phyloP scores from a whole-genome alignment of 2,329 filamentous ascomycete genomes.

The Hypoxylon sp. region DNA sequence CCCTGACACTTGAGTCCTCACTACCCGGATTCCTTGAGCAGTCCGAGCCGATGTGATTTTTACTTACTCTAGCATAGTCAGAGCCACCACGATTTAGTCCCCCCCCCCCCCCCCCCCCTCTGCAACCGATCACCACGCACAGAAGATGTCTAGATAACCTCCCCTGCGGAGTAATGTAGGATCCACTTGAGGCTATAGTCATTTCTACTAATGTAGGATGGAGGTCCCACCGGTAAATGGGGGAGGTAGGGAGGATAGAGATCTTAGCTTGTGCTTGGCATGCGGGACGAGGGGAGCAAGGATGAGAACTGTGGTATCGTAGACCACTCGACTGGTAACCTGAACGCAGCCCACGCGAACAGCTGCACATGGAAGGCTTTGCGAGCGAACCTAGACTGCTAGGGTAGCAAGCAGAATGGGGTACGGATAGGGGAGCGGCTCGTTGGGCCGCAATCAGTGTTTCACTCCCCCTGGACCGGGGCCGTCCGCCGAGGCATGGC shows the following conservation, averaged over 20 bases:
- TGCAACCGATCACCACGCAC: neutral
- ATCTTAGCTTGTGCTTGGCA: slow-evolving; percentile 6
- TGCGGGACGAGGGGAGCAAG: slow-evolving; percentile 5
- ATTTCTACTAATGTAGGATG: neutral
- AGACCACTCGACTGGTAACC: slow-evolving; percentile 12
- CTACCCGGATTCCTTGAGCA: no score
- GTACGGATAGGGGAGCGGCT: slow-evolving; percentile 18
- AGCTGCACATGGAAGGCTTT: slow-evolving; percentile 15
- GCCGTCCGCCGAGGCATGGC: slow-evolving; percentile 10
- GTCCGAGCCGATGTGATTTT: no score
- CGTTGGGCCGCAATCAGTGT: slow-evolving; percentile 28
- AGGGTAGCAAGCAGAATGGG: neutral
- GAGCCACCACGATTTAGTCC: neutral
- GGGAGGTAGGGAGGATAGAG: neutral
- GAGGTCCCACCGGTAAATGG: neutral
- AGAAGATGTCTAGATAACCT: neutral
- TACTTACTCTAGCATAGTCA: neutral
- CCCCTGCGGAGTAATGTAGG: neutral
- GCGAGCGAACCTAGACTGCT: slow-evolving; percentile 1
- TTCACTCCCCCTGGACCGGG: slow-evolving; percentile 21
- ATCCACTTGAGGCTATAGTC: neutral
- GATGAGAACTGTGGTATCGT: neutral
- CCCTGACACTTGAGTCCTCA: neutral
- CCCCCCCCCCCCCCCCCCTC: neutral
- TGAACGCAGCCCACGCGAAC: slow-evolving; percentile 9